Evolutionary conservation across 495 filamentous ascomycete species (phyloP).

Genomic region (Bacidia rubella): DNA sequence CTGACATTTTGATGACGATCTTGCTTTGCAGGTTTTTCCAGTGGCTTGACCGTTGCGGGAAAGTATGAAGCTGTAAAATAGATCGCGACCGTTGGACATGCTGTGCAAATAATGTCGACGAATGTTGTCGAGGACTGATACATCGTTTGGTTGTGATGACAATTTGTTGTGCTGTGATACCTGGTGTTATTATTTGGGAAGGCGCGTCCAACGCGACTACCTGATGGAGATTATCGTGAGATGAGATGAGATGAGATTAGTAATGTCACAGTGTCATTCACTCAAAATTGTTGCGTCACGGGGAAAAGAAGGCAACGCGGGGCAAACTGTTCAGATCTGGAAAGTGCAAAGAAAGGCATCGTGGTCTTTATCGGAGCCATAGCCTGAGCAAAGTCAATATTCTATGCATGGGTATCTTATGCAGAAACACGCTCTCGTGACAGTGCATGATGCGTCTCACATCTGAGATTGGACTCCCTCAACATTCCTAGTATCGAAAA

Average conservation of each 20-base stretch:
- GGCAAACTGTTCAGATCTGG: neutral
- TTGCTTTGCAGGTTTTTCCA: neutral
- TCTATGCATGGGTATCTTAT: conserved; percentile 3
- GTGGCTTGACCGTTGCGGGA: neutral
- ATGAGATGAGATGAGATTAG: neutral
- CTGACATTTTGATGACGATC: neutral
- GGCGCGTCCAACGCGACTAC: neutral
- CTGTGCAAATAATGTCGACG: neutral
- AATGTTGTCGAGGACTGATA: neutral
- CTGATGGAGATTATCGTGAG: too few relatives aligned
- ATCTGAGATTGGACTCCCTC: too few relatives aligned
- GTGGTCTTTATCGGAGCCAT: neutral
- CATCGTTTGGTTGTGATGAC: neutral
- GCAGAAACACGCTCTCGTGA: too few relatives aligned
- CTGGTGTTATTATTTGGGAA: neutral
- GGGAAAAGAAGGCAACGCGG: neutral
- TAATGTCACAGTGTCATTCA: neutral
- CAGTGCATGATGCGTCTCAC: too few relatives aligned
- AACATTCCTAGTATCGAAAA: conserved; percentile 24
- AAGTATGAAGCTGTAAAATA: neutral
- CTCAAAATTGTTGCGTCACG: neutral
- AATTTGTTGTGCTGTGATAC: neutral
- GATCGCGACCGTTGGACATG: neutral
- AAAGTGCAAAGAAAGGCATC: neutral
- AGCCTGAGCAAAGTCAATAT: neutral